Evolutionary conservation across 106 monocot species (phyloP), one percentile per base, ranked within the genome.

Genomic region (Alisma plantagoaquatica): DNA sequence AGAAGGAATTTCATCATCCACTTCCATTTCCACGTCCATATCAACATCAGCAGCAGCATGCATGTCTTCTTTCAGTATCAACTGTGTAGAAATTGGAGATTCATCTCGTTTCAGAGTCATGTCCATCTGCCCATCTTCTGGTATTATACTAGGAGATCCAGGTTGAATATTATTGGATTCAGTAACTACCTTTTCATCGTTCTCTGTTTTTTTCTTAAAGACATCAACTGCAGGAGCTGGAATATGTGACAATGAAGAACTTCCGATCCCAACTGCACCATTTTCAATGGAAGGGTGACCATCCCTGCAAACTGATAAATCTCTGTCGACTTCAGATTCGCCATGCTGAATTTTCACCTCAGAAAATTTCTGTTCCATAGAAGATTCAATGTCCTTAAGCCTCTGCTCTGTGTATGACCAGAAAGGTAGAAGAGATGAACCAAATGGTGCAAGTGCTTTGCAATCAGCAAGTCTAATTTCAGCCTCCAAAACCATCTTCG

Each of bases 21-120:
- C 81, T 57, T 99, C 98, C 98, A 99, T 99, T 51, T 99, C 98
- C 52, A 99, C 78, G 80, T 99, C 98, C 79, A 90, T 88, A 62
- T 93, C 92, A 12, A 76, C 54, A 52, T 82, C 87, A 44, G 77
- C 79, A 43, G 32, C 42, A 15, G 31, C 57, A 63, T 52, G 54
- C 18, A 9, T 11, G 15, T 75, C 74, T 23, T 49, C 12, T 49
- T 65, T 65, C 35, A 14, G 14, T 38, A 7, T 14, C 35, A 28
- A 38, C 29, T 53, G 6, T 1, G 21, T 25, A 63, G 51, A 3
- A 25, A 41, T 17, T 31, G 49, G 0, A 23, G 28, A 35, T 26
- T 22, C 49, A 26, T 26, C 31, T 16, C 63, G 66, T 21, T 24
- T 35, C 21, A 23, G 15, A 27, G 28, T 32, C 32, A 59, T 49